Evolutionary conservation across 495 filamentous ascomycete species (phyloP).

Genomic region (Clavariopsis aquatica): DNA sequence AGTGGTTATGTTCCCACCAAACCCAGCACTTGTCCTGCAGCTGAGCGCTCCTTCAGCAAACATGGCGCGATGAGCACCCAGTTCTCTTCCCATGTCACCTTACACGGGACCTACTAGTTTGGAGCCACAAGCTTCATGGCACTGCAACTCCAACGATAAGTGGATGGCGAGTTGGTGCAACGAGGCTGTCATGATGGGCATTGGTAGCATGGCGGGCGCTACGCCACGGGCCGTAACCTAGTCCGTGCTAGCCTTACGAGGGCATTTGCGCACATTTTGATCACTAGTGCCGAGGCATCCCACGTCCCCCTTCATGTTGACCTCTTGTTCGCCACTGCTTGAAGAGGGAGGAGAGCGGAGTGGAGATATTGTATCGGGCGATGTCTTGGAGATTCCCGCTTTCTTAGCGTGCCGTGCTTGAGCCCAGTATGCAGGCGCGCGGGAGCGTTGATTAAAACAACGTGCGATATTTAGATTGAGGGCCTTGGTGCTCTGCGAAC

Average conservation of each 20-base stretch:
- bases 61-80: not conserved
- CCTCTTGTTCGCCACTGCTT: not conserved
- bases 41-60: not conserved
- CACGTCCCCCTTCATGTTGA: no score
- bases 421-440: not conserved
- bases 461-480: not conserved
- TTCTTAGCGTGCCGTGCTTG: no score
- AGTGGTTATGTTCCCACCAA: not conserved
- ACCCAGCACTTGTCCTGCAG: not conserved
- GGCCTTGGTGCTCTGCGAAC: not conserved
- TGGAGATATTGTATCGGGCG: not conserved
- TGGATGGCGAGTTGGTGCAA: not conserved
- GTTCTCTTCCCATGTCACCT: not conserved
- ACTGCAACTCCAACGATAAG: not conserved
- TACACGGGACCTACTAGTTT: not conserved
- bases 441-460: slow-evolving; percentile 3
- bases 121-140: not conserved
- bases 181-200: not conserved
- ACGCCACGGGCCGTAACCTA: not conserved
- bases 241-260: not conserved
- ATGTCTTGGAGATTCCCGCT: not conserved
- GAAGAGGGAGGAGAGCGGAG: not conserved
- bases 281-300: not conserved
- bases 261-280: not conserved
- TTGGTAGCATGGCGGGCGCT: not conserved